Base-by-base conservation (phyloP, 306 rosid species). In the Cyamopsis tetragonoloba region DNA sequence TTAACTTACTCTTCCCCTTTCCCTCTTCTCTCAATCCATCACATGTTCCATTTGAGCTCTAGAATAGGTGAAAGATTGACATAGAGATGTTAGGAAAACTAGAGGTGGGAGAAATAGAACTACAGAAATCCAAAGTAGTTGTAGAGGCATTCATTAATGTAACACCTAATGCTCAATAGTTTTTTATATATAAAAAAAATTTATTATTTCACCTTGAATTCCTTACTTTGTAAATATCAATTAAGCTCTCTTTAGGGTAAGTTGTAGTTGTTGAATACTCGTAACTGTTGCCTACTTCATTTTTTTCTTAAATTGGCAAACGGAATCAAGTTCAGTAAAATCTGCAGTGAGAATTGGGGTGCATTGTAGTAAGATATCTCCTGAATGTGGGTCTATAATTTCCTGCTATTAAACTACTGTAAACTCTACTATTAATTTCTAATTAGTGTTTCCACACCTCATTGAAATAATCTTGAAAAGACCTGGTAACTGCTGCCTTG, bases 11-110 rank as follows among this genome's bases (percentile, higher is more conserved):
- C 13, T 31, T 31, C 63, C 17, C 18, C 38, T 2, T 10, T 23
- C 75, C 42, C 54, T 55, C 59, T 13, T 23, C 66, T 67, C 46
- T 68, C 49, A 57, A 68, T 75, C 66, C 77, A 53, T 79, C 65
- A 81, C 73, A 15, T 70, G 60, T 37, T 61, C 37, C 2, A 35
- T 66, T 74, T 72, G 30, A 50, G 72, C n/a, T 73, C 70, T 74
- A 77, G 80, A 74, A 64, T 77, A 87, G 87, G 84, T 79, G 81
- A 75, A 73, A 68, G 72, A 82, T 81, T 86, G 88, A 89, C 85
- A 61, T 77, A 86, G 84, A 64, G 79, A 73, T 61, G 80, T 74
- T 71, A 81, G 80, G 75, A 68, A 71, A 84, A 76, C 75, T 73
- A 43, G 62, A 61, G 75, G 48, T 70, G 79, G 81, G 77, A 55